phyloP scores from a whole-genome alignment of 164 flowering plant genomes.

The Sextonia rubra region DNA sequence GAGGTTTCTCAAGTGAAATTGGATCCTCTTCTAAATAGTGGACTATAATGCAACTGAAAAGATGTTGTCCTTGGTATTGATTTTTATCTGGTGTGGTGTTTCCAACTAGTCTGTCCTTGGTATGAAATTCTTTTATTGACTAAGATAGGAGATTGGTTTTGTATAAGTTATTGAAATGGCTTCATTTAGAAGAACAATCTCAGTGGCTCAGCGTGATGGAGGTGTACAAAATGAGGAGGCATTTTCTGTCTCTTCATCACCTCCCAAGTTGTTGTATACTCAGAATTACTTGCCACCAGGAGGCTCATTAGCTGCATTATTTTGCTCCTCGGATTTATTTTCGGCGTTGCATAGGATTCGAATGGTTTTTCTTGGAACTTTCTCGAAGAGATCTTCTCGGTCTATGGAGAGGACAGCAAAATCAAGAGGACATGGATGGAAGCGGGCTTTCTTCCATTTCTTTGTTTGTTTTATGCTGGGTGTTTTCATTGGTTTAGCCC shows the following conservation, averaged over 20 bases:
- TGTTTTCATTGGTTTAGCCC: slow-evolving; percentile 58
- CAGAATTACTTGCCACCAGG: slow-evolving; percentile 34
- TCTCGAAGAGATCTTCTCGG: slow-evolving; percentile 48
- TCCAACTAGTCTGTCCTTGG: not conserved
- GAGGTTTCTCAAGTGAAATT: not conserved
- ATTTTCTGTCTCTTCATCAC: slow-evolving; percentile 49
- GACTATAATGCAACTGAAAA: not conserved
- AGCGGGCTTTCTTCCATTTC: slow-evolving; percentile 57
- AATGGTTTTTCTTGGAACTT: slow-evolving; percentile 34
- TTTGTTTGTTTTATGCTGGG: slow-evolving; percentile 61
- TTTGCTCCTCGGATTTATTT: slow-evolving; percentile 33
- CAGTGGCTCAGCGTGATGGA: slow-evolving; percentile 67
- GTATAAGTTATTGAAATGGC: slow-evolving; percentile 40
- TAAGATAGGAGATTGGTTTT: not conserved
- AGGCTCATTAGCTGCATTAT: slow-evolving; percentile 32
- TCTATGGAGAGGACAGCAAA: slow-evolving; percentile 55
- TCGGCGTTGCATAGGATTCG: slow-evolving; percentile 30
- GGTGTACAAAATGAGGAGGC: slow-evolving; percentile 45
- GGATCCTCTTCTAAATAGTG: not conserved
- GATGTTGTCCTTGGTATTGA: not conserved
- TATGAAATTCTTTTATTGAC: not conserved
- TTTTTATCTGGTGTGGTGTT: not conserved
- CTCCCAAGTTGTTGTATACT: slow-evolving; percentile 54
- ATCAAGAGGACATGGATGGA: slow-evolving; percentile 53
- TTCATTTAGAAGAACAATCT: slow-evolving; percentile 73